Evolutionary conservation across 2,329 filamentous ascomycete genomes (phyloP).

Genomic region (Diaporthe vexans): DNA sequence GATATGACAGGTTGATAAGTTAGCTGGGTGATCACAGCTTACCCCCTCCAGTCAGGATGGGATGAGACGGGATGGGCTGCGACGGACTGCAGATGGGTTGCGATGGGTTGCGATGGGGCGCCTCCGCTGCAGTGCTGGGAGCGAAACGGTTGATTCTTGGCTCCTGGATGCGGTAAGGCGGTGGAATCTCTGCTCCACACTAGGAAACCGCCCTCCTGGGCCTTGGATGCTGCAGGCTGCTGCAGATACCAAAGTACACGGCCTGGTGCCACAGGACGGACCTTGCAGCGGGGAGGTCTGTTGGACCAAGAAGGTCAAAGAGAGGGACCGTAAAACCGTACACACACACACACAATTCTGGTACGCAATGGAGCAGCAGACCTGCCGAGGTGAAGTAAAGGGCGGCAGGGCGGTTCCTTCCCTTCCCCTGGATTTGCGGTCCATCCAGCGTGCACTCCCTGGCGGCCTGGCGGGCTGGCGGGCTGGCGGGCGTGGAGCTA

Average conservation of each 20-base stretch:
- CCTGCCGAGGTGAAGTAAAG: background rate
- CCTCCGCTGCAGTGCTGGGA: conserved; percentile 17
- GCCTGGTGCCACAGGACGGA: too few species aligned
- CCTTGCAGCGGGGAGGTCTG: too few species aligned
- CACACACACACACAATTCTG: too few species aligned
- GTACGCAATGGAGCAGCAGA: background rate
- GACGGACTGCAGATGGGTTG: too few species aligned
- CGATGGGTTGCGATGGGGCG: background rate
- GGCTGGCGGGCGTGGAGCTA: background rate
- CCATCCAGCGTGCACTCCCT: background rate
- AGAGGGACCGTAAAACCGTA: too few species aligned
- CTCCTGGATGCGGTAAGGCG: background rate
- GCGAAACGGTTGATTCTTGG: conserved; percentile 21
- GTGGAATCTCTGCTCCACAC: conserved; percentile 25
- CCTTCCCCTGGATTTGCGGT: background rate
- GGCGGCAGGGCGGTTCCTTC: background rate
- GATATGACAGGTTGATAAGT: conserved; percentile 2
- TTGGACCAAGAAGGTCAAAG: too few species aligned
- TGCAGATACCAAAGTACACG: background rate
- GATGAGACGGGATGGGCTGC: background rate
- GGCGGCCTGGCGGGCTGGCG: too few species aligned
- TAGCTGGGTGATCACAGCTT: background rate
- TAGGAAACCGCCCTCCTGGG: conserved; percentile 9
- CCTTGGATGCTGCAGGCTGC: background rate
- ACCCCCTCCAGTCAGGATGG: conserved; percentile 1